Percentiles rank a stretch among this genome's conserved stretches.
These are phyloP conservation scores for Persicaria tinctoria DNA, from an alignment of 148 eudicot species.

Conservation along the genomic window DNA sequence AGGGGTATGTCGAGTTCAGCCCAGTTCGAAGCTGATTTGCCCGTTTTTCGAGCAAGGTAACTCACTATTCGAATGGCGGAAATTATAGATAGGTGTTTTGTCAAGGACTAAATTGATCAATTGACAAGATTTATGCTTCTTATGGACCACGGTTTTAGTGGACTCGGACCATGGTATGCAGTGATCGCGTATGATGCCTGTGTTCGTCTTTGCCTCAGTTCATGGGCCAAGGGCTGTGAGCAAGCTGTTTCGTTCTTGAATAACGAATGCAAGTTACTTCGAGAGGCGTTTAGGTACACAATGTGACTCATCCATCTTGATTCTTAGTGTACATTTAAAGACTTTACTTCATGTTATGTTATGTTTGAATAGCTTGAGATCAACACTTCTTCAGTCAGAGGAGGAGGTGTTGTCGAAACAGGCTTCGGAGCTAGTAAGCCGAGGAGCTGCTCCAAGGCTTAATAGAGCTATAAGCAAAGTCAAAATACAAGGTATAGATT, in stretches of 20 bases:
- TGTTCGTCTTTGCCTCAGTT: conserved; percentile 29
- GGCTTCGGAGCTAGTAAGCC: conserved; percentile 42
- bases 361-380: conserved; percentile 34
- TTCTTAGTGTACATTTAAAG: background rate
- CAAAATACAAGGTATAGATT: conserved; percentile 55
- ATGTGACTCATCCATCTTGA: background rate
- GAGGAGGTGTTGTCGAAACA: conserved; percentile 48
- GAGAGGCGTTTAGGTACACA: conserved; percentile 32
- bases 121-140: conserved; percentile 9
- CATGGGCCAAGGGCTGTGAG: conserved; percentile 28
- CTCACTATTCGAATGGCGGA: background rate
- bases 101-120: background rate
- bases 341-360: background rate
- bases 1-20: background rate
- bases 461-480: conserved; percentile 59
- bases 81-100: background rate
- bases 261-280: conserved; percentile 28
- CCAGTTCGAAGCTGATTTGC: conserved; percentile 1
- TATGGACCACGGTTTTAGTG: conserved; percentile 20
- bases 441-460: conserved; percentile 37
- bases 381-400: conserved; percentile 57
- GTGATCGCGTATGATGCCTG: conserved; percentile 36
- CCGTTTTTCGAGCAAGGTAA: conserved; percentile 31
- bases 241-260: conserved; percentile 29
- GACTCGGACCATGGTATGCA: conserved; percentile 34